Percentiles rank a stretch among this genome's conserved stretches.
Conservation (phyloP, 1,284 basidiomycete genomes). For the Trichosporon sp. region DNA sequence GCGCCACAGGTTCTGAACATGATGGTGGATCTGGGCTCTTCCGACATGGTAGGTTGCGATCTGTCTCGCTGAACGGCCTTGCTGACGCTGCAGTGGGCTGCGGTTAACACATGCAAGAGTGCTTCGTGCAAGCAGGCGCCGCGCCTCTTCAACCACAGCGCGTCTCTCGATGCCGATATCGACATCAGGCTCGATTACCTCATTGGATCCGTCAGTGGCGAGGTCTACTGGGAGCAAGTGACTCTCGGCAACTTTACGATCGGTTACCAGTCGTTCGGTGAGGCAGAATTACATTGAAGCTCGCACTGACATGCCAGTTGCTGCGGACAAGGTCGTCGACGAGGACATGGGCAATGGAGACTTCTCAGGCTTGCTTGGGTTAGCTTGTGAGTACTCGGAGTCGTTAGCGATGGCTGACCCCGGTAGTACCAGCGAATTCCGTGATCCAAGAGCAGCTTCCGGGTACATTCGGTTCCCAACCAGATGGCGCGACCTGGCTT, state of each 20-base stretch:
- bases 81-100: constrained; percentile 39
- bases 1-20: constrained; percentile 35
- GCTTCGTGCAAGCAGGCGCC: constrained; percentile 32
- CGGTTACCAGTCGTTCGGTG: constrained; percentile 45
- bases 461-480: constrained; percentile 40
- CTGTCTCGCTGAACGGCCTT: too few species aligned
- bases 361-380: constrained; percentile 42
- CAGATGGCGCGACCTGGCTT: constrained; percentile 47
- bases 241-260: constrained; percentile 37
- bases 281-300: constrained; percentile 10
- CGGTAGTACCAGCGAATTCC: constrained; percentile 40
- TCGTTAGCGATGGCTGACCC: neutral
- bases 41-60: constrained; percentile 41
- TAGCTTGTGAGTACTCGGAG: constrained; percentile 31
- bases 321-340: constrained; percentile 30
- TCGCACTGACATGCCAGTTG: constrained; percentile 22
- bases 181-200: constrained; percentile 32
- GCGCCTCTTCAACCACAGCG: constrained; percentile 28
- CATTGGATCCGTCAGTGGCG: constrained; percentile 34
- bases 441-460: constrained; percentile 37
- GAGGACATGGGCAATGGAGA: constrained; percentile 40
- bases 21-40: constrained; percentile 46
- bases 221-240: constrained; percentile 47
- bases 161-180: constrained; percentile 34
- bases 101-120: constrained; percentile 33